Base-by-base conservation (phyloP, 2,329 filamentous ascomycete genomes). In the Teratosphaeriaceae sp. region DNA sequence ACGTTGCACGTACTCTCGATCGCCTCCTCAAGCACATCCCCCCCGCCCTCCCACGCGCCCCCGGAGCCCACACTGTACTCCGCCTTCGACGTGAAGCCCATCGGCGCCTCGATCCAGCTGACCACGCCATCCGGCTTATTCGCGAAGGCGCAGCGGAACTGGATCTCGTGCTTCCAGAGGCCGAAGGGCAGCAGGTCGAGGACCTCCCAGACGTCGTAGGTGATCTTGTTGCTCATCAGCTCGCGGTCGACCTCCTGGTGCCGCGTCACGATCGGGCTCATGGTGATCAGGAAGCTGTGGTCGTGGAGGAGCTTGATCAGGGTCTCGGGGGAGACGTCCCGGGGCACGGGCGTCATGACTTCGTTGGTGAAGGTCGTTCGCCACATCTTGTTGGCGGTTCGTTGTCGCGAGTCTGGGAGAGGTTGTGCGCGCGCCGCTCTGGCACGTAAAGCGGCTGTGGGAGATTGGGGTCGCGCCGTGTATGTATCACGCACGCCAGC, bases 141-240 rank as follows among this genome's bases (percentile, higher is more conserved):
- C 38, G 36, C 34, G 40, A 53, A 53, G 11, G 44, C 22, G 26
- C 33, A 42, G 5, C 27, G 40, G 34, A 53, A 53, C 5, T 46
- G 41, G 34, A 53, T 49, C 33, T 51, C 46, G 20, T 51, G 38
- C 19, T 47, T 51, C 44, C 44, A 53, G 2, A 47, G 38, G 18
- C 42, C 44, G 36, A 51, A 49, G 3, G 50, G 48, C 7, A 53
- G 37, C 16, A 52, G 24, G 35, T 43, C 41, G 27, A 53, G 43
- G 13, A 39, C 27, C 31, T 51, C 48, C 44, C 44, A 51, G 23
- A 53, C 44, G 18, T 51, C 40, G 36, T 47, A 51, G 26, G 38
- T 48, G 11, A 46, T 27, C 23, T 43, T 48, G 26, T 27, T 35
- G n/a, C 23, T 45, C 13, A 23, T 24, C 15, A 29, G 42, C 19